A percentile compares a stretch with the other conserved stretches of the same genome.
Evolutionary conservation across 345 rosid genomes (phyloP).

Genomic region (Lepidium africanum): DNA sequence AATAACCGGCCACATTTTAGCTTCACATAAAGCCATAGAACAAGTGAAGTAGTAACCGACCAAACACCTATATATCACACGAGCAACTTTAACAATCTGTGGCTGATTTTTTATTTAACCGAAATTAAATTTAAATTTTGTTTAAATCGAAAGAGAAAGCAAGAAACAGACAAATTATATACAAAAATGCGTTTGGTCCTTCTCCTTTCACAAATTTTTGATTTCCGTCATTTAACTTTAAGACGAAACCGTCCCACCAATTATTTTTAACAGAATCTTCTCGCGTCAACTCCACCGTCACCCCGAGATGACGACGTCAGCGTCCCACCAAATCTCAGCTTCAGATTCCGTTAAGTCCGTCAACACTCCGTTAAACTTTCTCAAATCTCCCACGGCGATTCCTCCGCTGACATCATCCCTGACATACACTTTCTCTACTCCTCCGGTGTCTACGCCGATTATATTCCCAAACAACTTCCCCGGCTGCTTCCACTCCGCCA

Average conservation of each 20-base stretch:
- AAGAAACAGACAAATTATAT: slow-evolving; percentile 1
- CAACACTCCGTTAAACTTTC: slow-evolving; percentile 48
- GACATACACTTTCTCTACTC: slow-evolving; percentile 40
- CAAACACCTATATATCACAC: not conserved
- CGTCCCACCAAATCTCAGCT: slow-evolving; percentile 60
- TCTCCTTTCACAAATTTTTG: not conserved
- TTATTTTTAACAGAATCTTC: not conserved
- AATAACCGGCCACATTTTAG: not conserved
- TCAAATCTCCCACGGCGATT: slow-evolving; percentile 61
- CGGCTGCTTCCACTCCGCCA: slow-evolving; percentile 62
- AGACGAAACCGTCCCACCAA: too few species aligned
- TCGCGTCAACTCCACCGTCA: slow-evolving; percentile 3
- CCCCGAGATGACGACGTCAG: slow-evolving; percentile 44
- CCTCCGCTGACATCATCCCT: slow-evolving; percentile 42
- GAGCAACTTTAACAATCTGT: not conserved
- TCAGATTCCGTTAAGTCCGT: slow-evolving; percentile 22
- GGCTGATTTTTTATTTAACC: not conserved
- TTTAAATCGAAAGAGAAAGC: not conserved
- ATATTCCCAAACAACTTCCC: slow-evolving; percentile 31
- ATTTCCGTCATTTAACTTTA: too few species aligned
- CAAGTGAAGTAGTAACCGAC: not conserved
- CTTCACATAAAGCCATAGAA: not conserved
- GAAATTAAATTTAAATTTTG: not conserved
- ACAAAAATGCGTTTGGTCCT: not conserved
- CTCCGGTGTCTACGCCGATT: slow-evolving; percentile 31